A percentile compares a stretch with the other conserved stretches of the same genome.
Conservation (phyloP, 1,284 basidiomycete species). For the Coniferiporia weirii region DNA sequence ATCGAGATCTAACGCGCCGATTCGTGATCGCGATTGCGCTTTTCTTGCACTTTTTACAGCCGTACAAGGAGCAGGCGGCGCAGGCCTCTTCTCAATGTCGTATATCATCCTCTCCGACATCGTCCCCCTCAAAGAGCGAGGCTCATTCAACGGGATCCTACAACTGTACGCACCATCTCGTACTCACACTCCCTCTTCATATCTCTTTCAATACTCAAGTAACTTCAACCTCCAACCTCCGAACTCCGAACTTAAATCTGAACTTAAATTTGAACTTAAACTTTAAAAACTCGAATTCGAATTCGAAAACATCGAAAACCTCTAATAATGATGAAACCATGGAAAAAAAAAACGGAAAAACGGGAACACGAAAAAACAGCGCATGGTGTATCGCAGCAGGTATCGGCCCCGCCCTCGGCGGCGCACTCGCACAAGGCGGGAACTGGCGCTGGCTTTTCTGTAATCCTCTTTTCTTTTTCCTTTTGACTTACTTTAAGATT, state of each 20-base stretch:
- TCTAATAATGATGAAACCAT: too few species aligned
- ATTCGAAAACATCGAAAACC: too few species aligned
- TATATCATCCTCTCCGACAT: slow-evolving; percentile 32
- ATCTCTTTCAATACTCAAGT: too few species aligned
- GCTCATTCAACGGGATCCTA: slow-evolving; percentile 33
- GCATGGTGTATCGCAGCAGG: slow-evolving; percentile 27
- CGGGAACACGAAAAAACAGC: too few species aligned
- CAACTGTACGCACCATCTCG: neutral
- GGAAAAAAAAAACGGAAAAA: too few species aligned
- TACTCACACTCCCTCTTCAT: neutral
- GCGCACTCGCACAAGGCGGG: slow-evolving; percentile 26
- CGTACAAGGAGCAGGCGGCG: slow-evolving; percentile 31
- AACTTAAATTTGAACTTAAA: too few species aligned
- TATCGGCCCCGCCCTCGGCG: slow-evolving; percentile 30
- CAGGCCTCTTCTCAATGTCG: slow-evolving; percentile 28
- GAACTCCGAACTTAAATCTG: neutral
- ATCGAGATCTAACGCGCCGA: too few species aligned
- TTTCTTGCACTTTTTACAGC: slow-evolving; percentile 11
- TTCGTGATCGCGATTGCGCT: too few species aligned
- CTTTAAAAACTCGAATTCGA: too few species aligned
- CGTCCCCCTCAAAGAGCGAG: slow-evolving; percentile 37
- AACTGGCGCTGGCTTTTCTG: slow-evolving; percentile 28
- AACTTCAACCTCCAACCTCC: too few species aligned
- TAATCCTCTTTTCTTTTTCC: slow-evolving; percentile 9
- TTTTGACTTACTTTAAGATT: neutral